Evolutionary conservation across 148 eudicot species (phyloP).

Genomic region (Suaeda aralocaspica): DNA sequence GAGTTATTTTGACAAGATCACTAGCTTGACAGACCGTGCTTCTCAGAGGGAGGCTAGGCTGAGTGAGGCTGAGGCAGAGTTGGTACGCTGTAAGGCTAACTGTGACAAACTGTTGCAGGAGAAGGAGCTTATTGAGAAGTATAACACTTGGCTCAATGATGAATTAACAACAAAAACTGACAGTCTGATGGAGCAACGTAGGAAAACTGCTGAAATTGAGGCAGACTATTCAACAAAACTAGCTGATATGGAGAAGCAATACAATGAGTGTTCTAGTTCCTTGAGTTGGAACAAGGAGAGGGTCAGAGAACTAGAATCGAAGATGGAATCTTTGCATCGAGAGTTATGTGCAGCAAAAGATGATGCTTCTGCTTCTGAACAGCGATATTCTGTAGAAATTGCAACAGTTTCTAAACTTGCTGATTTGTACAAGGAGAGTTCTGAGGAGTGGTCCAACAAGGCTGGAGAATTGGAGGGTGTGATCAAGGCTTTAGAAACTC

Average conservation of each 20-base stretch:
- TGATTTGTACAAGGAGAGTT: constrained; percentile 90
- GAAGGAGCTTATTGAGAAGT: constrained; percentile 89
- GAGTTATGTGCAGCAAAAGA: constrained; percentile 64
- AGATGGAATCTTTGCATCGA: constrained; percentile 57
- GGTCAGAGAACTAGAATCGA: constrained; percentile 63
- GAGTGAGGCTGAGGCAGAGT: constrained; percentile 66
- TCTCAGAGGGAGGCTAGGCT: constrained; percentile 64
- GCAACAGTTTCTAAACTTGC: constrained; percentile 76
- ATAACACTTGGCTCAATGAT: constrained; percentile 85
- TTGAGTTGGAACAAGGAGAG: constrained; percentile 67
- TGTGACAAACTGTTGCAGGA: constrained; percentile 65
- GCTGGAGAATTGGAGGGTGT: constrained; percentile 98
- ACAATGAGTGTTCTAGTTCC: constrained; percentile 56
- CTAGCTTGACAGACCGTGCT: constrained; percentile 63
- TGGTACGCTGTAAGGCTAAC: constrained; percentile 55
- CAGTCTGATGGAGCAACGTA: constrained; percentile 58
- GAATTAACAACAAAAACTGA: constrained; percentile 67
- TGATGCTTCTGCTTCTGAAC: constrained; percentile 65
- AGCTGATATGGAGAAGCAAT: constrained; percentile 71
- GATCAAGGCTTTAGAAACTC: constrained; percentile 89
- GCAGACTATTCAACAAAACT: constrained; percentile 75
- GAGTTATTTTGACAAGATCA: constrained; percentile 78
- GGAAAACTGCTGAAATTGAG: constrained; percentile 56
- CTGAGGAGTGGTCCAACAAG: constrained; percentile 95
- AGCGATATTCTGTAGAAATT: constrained; percentile 57